These are phyloP conservation scores for Vaccinium myrtillus DNA, from an alignment of 148 eudicot species.

Conservation along the genomic window DNA sequence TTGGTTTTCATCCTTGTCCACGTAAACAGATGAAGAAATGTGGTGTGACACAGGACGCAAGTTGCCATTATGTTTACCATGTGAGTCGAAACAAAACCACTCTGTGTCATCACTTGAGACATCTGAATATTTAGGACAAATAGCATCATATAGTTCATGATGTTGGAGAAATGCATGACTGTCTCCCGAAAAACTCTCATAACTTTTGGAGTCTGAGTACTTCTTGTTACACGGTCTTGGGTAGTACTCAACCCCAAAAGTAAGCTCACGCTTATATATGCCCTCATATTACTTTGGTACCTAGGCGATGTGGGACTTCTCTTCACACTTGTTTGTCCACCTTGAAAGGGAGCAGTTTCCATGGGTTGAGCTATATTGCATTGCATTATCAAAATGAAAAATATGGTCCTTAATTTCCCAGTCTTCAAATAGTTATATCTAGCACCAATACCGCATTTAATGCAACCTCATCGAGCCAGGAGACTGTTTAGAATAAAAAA, in stretches of 20 bases:
- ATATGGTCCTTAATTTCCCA: conserved; percentile 27
- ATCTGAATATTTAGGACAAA: conserved; percentile 27
- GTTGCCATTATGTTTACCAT: conserved; percentile 17
- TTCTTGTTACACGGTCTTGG: no score
- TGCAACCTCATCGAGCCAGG: conserved; percentile 24
- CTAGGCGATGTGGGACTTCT: no score
- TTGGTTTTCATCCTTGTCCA: conserved; percentile 21
- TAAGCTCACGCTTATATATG: no score
- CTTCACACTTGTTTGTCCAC: conserved; percentile 15
- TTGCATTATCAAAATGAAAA: conserved; percentile 14
- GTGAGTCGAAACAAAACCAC: conserved; percentile 26
- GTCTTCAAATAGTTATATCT: conserved; percentile 24
- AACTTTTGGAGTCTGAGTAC: conserved; percentile 11
- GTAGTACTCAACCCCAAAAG: no score
- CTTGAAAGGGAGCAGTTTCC: conserved; percentile 21
- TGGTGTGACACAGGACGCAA: conserved; percentile 16
- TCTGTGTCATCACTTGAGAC: conserved; percentile 24
- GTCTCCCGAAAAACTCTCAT: conserved; percentile 24
- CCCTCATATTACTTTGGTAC: no score
- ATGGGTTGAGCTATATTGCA: conserved; percentile 23
- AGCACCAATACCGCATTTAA: conserved; percentile 19
- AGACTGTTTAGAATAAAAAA: conserved; percentile 26
- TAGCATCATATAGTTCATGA: conserved; percentile 24
- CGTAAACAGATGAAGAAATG: conserved; percentile 23
- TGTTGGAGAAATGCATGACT: conserved; percentile 12